Conservation (phyloP, 208 protist genomes). For the Acanthamoeba royreba region DNA sequence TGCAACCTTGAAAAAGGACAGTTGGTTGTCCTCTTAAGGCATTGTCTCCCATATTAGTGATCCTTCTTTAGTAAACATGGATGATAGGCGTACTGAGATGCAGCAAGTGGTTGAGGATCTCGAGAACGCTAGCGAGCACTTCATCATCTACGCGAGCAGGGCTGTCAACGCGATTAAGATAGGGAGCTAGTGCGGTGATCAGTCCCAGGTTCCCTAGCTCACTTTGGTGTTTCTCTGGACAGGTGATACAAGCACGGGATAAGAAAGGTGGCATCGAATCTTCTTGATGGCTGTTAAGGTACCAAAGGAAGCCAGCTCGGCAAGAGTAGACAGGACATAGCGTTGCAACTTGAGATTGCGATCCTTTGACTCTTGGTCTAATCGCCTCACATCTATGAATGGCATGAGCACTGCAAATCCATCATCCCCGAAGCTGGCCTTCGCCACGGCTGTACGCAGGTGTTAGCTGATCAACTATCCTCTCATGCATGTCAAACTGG, state of each 20-base stretch:
- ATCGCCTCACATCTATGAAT: background rate
- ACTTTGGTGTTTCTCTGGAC: background rate
- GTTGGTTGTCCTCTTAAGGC: background rate
- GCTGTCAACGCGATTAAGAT: background rate
- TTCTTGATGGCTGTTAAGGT: background rate
- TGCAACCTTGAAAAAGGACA: background rate
- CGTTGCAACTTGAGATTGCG: background rate
- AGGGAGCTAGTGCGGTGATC: background rate
- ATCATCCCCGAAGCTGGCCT: background rate
- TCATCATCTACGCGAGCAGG: background rate
- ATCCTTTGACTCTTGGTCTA: background rate
- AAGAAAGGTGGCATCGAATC: background rate
- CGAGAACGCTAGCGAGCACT: background rate
- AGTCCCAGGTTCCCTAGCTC: background rate
- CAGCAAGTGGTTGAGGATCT: background rate
- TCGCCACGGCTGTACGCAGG: background rate
- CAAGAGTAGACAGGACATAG: background rate
- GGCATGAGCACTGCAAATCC: background rate
- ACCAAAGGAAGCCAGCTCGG: background rate
- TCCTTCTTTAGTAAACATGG: background rate
- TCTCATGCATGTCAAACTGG: too few species aligned
- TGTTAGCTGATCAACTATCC: background rate
- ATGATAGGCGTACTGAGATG: background rate
- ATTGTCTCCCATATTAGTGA: background rate
- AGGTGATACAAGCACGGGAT: background rate